Base-by-base conservation (phyloP, 805 yeast genomes). In the Pichia insulana region DNA sequence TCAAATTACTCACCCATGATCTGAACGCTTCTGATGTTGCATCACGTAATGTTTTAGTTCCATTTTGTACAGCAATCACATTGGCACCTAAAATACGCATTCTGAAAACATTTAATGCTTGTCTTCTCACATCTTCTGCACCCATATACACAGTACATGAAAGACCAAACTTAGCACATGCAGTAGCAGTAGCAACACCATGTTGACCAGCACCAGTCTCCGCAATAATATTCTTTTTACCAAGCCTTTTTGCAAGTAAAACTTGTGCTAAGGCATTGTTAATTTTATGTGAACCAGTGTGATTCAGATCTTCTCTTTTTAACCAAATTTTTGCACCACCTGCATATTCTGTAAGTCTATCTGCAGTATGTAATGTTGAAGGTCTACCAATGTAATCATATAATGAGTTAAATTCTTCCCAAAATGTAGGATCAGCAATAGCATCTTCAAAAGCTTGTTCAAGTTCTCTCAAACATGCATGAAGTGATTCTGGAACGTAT, bases 241-340 rank as follows among this genome's bases (percentile, higher is more conserved):
- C 92, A 49, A 84, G 68, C 63, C 92, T 73, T 59, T 71, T 81
- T 26, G 94, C 94, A 52, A 84, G 69, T 48, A 84, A 67, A 18
- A 83, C 86, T 67, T 84, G 94, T 28, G 89, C 88, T 50, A 84
- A 64, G 25, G 92, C 92, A 53, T 84, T 84, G 63, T 84, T 84
- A 55, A 84, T 84, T 64, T 84, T 84, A 61, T 84, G 95, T 20
- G 92, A 83, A 50, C 95, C 95, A 2, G 94, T 83, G 61, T 84
- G 95, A 62, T 84, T 84, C 61, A 84, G 68, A 61, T 92, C 99
- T 70, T 92, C 99, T 68, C 99, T 82, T 67, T 92, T 92, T 58
- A 92, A 76, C 97, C 97, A 92, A 65, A 92, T 89, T 58, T 83
- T 83, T 15, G 94, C 90, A 57, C 98, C 98, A 28, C 97, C 97